Evolutionary conservation across 1,284 basidiomycete genomes (phyloP), one percentile per base, ranked within the genome.

Genomic region (Trametes hirsuta): DNA sequence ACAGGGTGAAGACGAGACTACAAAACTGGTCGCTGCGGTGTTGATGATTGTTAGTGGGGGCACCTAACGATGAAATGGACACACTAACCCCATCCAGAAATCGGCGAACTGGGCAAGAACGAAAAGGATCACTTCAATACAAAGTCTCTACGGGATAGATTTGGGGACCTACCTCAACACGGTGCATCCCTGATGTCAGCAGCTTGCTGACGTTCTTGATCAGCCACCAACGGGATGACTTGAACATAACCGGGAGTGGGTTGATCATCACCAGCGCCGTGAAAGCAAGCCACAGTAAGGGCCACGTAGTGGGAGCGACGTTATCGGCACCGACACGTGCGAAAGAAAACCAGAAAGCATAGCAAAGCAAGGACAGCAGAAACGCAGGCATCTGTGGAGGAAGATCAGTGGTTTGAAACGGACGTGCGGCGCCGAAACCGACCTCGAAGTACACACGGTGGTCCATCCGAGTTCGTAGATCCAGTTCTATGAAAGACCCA

Each of bases 301-400:
- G 95, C 93, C 95, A 98, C 0, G 85, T 76, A 8, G 80, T 81
- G 0, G 84, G 80, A 1, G 75, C 72, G 25, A 86, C 71, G 10
- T 71, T 71, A 0, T 81, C 72, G 3, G 76, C 69, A 1, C 86
- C 88, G 14, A 91, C 78, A 5, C 81, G 81, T 47, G 84, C 74
- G 72, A 96, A 94, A 2, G 93, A 91, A 46, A 97, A 79, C 87
- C 89, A 95, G 72, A 97, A 94, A 44, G 90, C 87, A 68, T 90
- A 91, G 57, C 83, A 86, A 1, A 98, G 82, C 0, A 90, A 82
- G n/a, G 87, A 77, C 47, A 96, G 80, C 18, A 97, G 74, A 61
- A 95, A 80, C 12, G 88, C 81, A 0, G 96, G 95, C 18, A 94
- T 83, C 91, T 96, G 68, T 40, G 45, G 35, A 22, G 34, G 25